These are phyloP conservation scores for Pachyrhizus erosus DNA, from an alignment of 306 rosid species.

Conservation along the genomic window DNA sequence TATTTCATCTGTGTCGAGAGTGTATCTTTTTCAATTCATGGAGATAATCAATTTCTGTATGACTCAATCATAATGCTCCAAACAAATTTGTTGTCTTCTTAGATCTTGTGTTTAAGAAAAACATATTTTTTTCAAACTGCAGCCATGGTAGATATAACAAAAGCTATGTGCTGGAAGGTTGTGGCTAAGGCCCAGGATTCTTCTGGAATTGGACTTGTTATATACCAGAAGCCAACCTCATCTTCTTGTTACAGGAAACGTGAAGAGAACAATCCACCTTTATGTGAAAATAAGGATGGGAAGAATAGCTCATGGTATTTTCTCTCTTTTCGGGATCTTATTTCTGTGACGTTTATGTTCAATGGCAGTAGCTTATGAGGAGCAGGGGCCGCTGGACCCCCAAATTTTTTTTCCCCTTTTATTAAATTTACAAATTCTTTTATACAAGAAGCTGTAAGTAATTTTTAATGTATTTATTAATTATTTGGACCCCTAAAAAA, in stretches of 20 bases:
- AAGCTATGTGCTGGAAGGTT: slow-evolving; percentile 85
- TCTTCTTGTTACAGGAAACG: slow-evolving; percentile 71
- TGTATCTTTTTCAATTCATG: slow-evolving; percentile 9
- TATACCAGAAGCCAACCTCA: slow-evolving; percentile 88
- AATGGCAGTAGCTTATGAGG: too few species aligned
- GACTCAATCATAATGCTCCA: background rate
- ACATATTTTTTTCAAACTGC: slow-evolving; percentile 38
- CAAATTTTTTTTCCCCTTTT: too few species aligned
- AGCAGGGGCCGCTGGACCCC: too few species aligned
- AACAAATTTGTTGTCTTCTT: slow-evolving; percentile 19
- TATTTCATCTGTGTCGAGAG: background rate
- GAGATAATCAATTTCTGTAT: background rate
- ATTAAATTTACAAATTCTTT: too few species aligned
- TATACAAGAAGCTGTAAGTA: too few species aligned
- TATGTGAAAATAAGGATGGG: slow-evolving; percentile 64
- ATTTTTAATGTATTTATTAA: too few species aligned
- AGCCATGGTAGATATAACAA: slow-evolving; percentile 77
- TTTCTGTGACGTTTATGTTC: background rate
- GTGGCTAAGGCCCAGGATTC: slow-evolving; percentile 74
- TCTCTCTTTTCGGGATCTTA: background rate
- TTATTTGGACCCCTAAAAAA: too few species aligned
- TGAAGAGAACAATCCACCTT: slow-evolving; percentile 60
- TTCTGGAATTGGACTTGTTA: slow-evolving; percentile 87
- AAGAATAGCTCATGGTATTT: slow-evolving; percentile 84
- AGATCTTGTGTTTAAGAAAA: background rate